A percentile compares a stretch with the other conserved stretches of the same genome.
These are phyloP conservation scores for Marsdenia floribunda DNA, from an alignment of 257 asterid species.

Conservation along the genomic window DNA sequence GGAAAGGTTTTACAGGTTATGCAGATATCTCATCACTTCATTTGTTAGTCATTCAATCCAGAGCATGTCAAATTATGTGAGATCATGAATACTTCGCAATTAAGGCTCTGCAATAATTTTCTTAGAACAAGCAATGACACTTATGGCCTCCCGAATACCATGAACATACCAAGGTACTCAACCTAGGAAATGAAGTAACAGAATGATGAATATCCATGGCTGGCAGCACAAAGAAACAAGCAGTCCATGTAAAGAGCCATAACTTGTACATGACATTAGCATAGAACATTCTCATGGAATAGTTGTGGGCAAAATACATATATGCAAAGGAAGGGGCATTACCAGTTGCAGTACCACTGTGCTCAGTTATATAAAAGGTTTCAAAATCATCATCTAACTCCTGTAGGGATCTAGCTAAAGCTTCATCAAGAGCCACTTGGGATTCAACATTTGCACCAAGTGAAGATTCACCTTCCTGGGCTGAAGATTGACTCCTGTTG, in stretches of 20 bases:
- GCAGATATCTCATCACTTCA: neutral
- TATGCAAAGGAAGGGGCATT: slow-evolving; percentile 17
- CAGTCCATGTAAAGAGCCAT: neutral
- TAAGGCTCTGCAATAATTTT: neutral
- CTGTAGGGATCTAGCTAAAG: slow-evolving; percentile 76
- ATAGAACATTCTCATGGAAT: neutral
- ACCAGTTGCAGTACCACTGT: slow-evolving; percentile 38
- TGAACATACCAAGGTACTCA: neutral
- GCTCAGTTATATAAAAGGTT: slow-evolving; percentile 38
- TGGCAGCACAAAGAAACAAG: neutral
- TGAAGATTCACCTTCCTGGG: slow-evolving; percentile 41
- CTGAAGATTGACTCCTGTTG: slow-evolving; percentile 26
- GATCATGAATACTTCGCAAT: neutral
- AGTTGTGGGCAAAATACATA: neutral
- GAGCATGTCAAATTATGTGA: too few relatives aligned
- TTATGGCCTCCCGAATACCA: neutral
- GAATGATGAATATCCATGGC: neutral
- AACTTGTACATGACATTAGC: neutral
- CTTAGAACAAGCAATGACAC: neutral
- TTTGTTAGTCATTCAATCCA: neutral
- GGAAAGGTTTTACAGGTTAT: neutral
- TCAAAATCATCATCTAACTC: slow-evolving; percentile 66
- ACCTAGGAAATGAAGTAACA: neutral
- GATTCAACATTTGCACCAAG: slow-evolving; percentile 31
- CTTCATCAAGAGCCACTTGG: slow-evolving; percentile 83